Conservation (phyloP, 371 early-diverging fungal species). For the Vairimorpha ceranae region DNA sequence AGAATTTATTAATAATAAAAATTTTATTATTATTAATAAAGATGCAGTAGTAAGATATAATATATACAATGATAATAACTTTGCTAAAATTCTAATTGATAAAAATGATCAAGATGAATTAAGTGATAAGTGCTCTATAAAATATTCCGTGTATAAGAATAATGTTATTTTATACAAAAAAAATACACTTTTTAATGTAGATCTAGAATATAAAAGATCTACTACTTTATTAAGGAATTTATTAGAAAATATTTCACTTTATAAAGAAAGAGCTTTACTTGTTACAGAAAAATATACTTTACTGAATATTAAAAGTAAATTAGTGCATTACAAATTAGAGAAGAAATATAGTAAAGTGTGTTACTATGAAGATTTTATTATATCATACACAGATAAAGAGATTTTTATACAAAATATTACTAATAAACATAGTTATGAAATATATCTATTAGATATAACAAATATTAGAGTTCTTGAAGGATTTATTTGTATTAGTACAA, state of each 20-base stretch:
- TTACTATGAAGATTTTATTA: neutral
- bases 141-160: neutral
- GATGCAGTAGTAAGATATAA: slow-evolving; percentile 11
- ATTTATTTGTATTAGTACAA: slow-evolving; percentile 6
- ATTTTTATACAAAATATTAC: neutral
- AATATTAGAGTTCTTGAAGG: slow-evolving; percentile 7
- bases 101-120: neutral
- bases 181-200: neutral
- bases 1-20: slow-evolving; percentile 22
- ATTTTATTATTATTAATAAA: slow-evolving; percentile 1
- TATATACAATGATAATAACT: slow-evolving; percentile 22
- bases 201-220: neutral
- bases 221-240: neutral
- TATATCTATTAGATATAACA: neutral
- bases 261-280: neutral
- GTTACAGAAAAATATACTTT: neutral
- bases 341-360: neutral
- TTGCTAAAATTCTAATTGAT: neutral
- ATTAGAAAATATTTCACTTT: neutral
- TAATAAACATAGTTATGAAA: neutral
- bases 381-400: neutral
- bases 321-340: slow-evolving; percentile 1
- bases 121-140: neutral
- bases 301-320: neutral
- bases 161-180: neutral